Percentiles rank a stretch among this genome's conserved stretches.
These are phyloP conservation scores for Cinnamomum chago DNA, from an alignment of 164 flowering plant genomes.

Conservation along the genomic window DNA sequence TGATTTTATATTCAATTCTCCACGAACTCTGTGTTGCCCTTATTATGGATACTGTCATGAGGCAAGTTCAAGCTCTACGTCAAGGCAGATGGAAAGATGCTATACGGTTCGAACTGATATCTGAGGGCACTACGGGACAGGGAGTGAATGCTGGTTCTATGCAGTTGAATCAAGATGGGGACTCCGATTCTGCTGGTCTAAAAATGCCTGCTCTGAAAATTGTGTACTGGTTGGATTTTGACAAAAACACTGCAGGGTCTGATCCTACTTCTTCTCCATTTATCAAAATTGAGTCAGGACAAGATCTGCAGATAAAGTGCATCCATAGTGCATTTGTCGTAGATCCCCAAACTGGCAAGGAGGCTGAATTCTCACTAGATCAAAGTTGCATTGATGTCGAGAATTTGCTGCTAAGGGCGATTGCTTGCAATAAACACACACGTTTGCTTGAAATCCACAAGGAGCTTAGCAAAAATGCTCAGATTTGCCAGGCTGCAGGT, in stretches of 20 bases:
- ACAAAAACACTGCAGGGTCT: constrained; percentile 48
- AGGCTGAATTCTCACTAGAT: constrained; percentile 76
- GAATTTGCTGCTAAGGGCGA: constrained; percentile 73
- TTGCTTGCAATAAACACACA: constrained; percentile 76
- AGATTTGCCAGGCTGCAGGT: constrained; percentile 51
- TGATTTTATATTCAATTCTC: constrained; percentile 69
- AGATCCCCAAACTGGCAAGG: constrained; percentile 78
- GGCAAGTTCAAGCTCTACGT: constrained; percentile 80
- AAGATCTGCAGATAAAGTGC: constrained; percentile 79
- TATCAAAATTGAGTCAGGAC: constrained; percentile 87
- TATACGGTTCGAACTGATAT: constrained; percentile 82
- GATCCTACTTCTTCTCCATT: constrained; percentile 65
- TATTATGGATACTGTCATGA: constrained; percentile 88
- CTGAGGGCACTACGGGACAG: constrained; percentile 55
- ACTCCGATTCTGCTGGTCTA: constrained; percentile 63
- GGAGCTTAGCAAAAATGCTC: constrained; percentile 67
- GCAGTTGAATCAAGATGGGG: constrained; percentile 70
- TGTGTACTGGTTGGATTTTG: constrained; percentile 78
- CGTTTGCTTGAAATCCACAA: constrained; percentile 83
- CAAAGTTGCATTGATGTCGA: constrained; percentile 94
- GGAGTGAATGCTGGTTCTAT: constrained; percentile 41
- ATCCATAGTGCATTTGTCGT: constrained; percentile 77
- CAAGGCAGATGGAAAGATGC: constrained; percentile 97
- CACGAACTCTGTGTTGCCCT: constrained; percentile 94
- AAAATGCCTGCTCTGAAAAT: constrained; percentile 88